Conservation (phyloP, 345 rosid genomes). For the Aquilaria yunnanensis region DNA sequence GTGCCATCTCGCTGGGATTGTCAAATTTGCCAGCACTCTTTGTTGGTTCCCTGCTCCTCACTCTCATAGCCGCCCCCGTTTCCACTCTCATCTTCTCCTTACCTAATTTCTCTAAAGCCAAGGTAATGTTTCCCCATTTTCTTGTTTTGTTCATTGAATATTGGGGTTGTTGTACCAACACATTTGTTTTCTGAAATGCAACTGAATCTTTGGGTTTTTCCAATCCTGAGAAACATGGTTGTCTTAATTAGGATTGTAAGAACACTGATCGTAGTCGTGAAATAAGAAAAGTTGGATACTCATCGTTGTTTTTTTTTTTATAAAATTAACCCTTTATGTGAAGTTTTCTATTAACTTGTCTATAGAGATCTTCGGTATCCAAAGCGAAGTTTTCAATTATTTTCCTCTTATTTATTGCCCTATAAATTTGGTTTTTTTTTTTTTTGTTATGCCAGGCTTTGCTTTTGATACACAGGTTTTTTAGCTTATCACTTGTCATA, state of each 20-base stretch:
- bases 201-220: no score
- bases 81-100: slow-evolving; percentile 79
- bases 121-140: slow-evolving; percentile 30
- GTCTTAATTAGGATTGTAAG: no score
- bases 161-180: not conserved
- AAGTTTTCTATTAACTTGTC: no score
- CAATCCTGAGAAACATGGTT: no score
- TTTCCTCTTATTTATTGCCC: not conserved
- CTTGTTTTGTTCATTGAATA: slow-evolving; percentile 1
- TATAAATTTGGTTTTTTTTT: slow-evolving; percentile 21
- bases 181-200: no score
- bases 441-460: slow-evolving; percentile 75
- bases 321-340: no score
- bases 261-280: no score
- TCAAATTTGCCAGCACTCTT: slow-evolving; percentile 78
- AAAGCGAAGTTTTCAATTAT: no score
- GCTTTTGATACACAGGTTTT: slow-evolving; percentile 88
- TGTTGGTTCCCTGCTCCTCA: slow-evolving; percentile 67
- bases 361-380: no score
- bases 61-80: slow-evolving; percentile 81
- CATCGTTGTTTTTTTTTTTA: no score
- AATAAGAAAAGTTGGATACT: no score
- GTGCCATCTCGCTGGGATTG: slow-evolving; percentile 78
- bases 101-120: slow-evolving; percentile 71
- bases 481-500: slow-evolving; percentile 68